A percentile compares a stretch with the other conserved stretches of the same genome.
Conservation (phyloP, 352 stramenopile genomes). For the Pythium pyrilobum region DNA sequence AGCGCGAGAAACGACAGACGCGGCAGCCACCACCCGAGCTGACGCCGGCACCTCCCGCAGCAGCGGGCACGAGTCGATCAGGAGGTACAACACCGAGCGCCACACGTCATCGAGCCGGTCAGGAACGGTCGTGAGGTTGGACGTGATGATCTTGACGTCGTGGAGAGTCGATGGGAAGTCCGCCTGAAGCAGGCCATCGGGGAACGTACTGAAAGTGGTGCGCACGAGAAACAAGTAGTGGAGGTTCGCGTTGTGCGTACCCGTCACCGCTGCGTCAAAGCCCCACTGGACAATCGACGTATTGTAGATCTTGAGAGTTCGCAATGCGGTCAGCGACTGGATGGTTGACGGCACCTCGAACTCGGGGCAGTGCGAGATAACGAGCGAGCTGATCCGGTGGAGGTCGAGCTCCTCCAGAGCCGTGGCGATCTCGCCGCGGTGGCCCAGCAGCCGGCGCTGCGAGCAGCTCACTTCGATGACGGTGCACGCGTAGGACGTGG, state of each 20-base stretch:
- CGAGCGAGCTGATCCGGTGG: background rate
- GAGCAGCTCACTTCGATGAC: slow-evolving; percentile 14
- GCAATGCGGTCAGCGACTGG: background rate
- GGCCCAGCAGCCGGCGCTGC: background rate
- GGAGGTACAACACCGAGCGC: background rate
- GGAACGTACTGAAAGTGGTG: slow-evolving; percentile 3
- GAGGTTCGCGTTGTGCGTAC: background rate
- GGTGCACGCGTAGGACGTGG: background rate
- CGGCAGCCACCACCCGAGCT: background rate
- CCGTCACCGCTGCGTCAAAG: background rate
- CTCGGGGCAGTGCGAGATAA: slow-evolving; percentile 5
- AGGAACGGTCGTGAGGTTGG: slow-evolving; percentile 5
- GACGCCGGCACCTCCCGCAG: background rate
- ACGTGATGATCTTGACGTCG: slow-evolving; percentile 10
- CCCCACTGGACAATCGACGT: background rate
- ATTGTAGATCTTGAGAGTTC: slow-evolving; percentile 16
- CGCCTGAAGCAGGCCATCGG: background rate
- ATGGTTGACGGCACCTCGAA: slow-evolving; percentile 5
- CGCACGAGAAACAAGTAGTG: background rate
- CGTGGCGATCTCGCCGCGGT: background rate
- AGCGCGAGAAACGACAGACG: background rate
- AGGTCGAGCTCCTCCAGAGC: background rate
- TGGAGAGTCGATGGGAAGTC: background rate
- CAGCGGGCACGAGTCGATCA: background rate
- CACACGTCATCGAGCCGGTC: background rate